These are phyloP conservation scores for Tolypocladium album DNA, from an alignment of 2,329 filamentous ascomycete genomes.

Conservation along the genomic window DNA sequence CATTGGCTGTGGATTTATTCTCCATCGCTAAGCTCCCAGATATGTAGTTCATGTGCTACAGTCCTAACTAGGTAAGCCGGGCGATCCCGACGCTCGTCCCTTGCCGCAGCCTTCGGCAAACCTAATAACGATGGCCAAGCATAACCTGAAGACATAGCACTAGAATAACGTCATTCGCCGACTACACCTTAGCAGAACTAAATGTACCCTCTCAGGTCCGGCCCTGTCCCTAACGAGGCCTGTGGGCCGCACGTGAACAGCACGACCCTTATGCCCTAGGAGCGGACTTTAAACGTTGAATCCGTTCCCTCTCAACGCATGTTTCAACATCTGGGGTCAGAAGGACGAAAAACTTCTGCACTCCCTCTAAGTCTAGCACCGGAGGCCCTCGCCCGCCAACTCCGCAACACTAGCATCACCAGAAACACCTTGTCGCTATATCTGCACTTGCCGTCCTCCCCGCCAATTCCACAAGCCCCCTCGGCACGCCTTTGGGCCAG, in stretches of 20 bases:
- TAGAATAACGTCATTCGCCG: neutral
- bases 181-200: neutral
- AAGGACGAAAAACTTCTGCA: neutral
- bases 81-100: neutral
- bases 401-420: too few species aligned
- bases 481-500: too few species aligned
- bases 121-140: neutral
- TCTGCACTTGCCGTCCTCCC: too few species aligned
- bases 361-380: neutral
- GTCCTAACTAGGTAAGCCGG: neutral
- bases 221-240: neutral
- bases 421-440: too few species aligned
- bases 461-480: too few species aligned
- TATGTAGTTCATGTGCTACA: neutral
- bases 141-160: neutral
- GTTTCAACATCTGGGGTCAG: conserved; percentile 6
- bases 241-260: neutral
- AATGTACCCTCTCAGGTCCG: neutral
- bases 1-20: too few species aligned
- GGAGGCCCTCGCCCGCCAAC: too few species aligned
- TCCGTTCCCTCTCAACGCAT: conserved; percentile 16
- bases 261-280: neutral
- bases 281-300: conserved; percentile 6
- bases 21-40: neutral
- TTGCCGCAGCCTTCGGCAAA: too few species aligned